Base-by-base conservation (phyloP, 768 basidiomycete genomes). In the Cystobasidium tubakii region DNA sequence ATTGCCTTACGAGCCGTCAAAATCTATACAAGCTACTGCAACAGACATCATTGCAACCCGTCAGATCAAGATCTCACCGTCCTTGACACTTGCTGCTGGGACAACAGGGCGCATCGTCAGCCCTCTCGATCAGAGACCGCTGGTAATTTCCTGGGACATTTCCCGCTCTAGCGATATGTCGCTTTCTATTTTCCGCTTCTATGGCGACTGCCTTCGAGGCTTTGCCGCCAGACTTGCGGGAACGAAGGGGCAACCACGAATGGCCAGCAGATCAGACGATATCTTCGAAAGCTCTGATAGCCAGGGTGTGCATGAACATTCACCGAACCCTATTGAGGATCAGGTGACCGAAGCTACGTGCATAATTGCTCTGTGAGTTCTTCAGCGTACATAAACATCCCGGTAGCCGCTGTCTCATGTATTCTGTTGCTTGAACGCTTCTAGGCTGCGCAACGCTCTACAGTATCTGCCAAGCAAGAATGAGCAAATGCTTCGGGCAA, bases 81-180 rank as follows among this genome's bases (percentile, higher is more conserved):
- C 90, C 0, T 87, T 87, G 0, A 84, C 84, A 13, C 84, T 96
- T 3, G 88, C 88, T 27, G 83, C 86, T 6, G 85, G 86, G 25
- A 87, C 89, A 0, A 81, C 83, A 0, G 92, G 91, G 1, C 85
- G 86, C 9, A 83, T 92, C 25, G 83, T 94, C 39, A 91, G 87
- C 75, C 75, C 74, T 7, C 74, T 76, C 0, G 90, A 91, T 66
- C 85, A 85, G 2, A 87, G 86, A 1, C 89, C 86, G 21, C 82
- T 88, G 25, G 88, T 89, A 4, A 85, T 94, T 0, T 84, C 85
- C 23, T 96, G 93, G 93, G 85, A 88, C 75, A 88, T 89, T 76
- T 34, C 57, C 2, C 17, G 13, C 33, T 29, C 21, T 3, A 25
- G 21, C 29, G 33, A 60, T 6, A 15, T 6, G 3, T 27, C 57